These are phyloP conservation scores for Elongisporangium undulatum DNA, from an alignment of 352 stramenopile genomes.

Conservation along the genomic window DNA sequence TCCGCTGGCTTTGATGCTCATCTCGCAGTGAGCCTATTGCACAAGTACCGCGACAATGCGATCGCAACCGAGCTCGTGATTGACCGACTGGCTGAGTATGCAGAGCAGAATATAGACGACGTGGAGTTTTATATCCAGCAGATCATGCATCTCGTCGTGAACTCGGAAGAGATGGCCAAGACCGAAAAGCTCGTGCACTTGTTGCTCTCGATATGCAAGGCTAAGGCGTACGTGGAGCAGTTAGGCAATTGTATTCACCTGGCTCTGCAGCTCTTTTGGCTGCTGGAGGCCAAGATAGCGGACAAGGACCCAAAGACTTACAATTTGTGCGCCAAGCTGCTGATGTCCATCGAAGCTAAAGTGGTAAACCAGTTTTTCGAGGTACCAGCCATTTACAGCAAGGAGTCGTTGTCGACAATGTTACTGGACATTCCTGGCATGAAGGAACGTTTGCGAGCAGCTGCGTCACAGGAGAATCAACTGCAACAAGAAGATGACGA, in stretches of 20 bases:
- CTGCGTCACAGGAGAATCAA: neutral
- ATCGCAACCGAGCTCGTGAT: slow-evolving; percentile 59
- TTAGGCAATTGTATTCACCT: slow-evolving; percentile 79
- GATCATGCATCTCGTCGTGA: slow-evolving; percentile 72
- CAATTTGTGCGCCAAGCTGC: slow-evolving; percentile 70
- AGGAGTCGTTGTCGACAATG: slow-evolving; percentile 32
- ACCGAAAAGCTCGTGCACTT: slow-evolving; percentile 67
- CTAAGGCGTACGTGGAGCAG: slow-evolving; percentile 72
- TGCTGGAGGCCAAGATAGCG: slow-evolving; percentile 72
- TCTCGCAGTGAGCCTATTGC: slow-evolving; percentile 57
- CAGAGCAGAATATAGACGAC: slow-evolving; percentile 64
- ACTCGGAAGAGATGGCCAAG: slow-evolving; percentile 40
- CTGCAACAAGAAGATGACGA: no score
- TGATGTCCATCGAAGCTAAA: slow-evolving; percentile 83
- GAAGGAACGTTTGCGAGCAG: slow-evolving; percentile 14
- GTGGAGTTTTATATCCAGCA: slow-evolving; percentile 84
- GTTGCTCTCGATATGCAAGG: slow-evolving; percentile 75
- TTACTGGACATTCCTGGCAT: slow-evolving; percentile 57
- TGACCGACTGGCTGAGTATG: slow-evolving; percentile 57
- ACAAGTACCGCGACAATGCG: slow-evolving; percentile 71
- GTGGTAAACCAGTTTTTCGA: slow-evolving; percentile 81
- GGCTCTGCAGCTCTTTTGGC: slow-evolving; percentile 65
- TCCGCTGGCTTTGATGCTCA: slow-evolving; percentile 56
- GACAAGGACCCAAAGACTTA: slow-evolving; percentile 70
- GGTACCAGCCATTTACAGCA: slow-evolving; percentile 22